A percentile compares a stretch with the other conserved stretches of the same genome.
phyloP scores from a whole-genome alignment of 75 land plant species.

The Adiantum capillusveneris region DNA sequence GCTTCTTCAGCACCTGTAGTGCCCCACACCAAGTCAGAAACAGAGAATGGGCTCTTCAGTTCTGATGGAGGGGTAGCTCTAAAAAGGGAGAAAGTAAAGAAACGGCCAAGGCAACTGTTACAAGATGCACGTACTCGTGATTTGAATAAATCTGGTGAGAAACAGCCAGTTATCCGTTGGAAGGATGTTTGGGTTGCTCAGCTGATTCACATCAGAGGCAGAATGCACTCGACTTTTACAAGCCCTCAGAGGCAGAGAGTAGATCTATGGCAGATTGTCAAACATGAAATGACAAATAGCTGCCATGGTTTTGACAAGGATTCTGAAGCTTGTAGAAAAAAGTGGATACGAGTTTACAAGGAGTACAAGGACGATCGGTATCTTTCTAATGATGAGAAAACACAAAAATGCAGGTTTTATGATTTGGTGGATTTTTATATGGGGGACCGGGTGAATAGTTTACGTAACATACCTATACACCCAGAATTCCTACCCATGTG shows the following conservation, averaged over 20 bases:
- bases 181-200: background rate
- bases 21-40: too few relatives aligned
- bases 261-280: background rate
- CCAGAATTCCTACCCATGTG: background rate
- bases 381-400: background rate
- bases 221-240: background rate
- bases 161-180: background rate
- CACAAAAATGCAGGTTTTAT: slow-evolving; percentile 1
- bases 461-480: background rate
- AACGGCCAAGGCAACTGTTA: background rate
- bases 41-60: too few relatives aligned
- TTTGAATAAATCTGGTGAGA: background rate
- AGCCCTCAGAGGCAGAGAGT: background rate
- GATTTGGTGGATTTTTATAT: background rate
- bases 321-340: slow-evolving; percentile 11
- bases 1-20: too few relatives aligned
- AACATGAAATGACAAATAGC: background rate
- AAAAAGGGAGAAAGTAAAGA: slow-evolving; percentile 1
- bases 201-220: background rate
- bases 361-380: slow-evolving; percentile 11
- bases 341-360: slow-evolving; percentile 5
- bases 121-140: background rate
- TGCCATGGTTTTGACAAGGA: too few relatives aligned
- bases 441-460: background rate
- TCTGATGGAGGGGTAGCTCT: too few relatives aligned